A percentile compares a stretch with the other conserved stretches of the same genome.
Evolutionary conservation across 2,329 filamentous ascomycete genomes (phyloP).

Genomic region (Penicillium sp.): DNA sequence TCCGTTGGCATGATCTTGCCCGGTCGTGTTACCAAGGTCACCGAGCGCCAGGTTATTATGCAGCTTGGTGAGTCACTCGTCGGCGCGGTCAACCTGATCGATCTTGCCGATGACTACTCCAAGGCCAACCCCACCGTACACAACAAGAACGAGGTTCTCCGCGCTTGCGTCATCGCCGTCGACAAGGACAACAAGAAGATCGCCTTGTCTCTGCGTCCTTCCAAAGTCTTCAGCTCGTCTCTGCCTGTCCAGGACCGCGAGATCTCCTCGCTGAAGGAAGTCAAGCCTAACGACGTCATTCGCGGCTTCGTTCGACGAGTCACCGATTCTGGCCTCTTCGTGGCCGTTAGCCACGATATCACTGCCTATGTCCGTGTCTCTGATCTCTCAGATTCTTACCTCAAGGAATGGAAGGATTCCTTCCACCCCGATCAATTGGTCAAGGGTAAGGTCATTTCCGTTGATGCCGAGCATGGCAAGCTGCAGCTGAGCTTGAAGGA

Average conservation of each 20-base stretch:
- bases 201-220: constrained; percentile 76
- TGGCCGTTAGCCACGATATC: constrained; percentile 75
- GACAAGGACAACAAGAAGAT: constrained; percentile 82
- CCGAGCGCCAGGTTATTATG: constrained; percentile 76
- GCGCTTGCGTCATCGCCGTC: constrained; percentile 77
- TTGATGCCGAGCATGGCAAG: constrained; percentile 66
- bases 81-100: constrained; percentile 74
- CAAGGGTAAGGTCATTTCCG: constrained; percentile 73
- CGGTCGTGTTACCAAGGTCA: constrained; percentile 78
- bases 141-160: constrained; percentile 79
- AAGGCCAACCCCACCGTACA: constrained; percentile 71
- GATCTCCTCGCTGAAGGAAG: constrained; percentile 64
- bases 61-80: constrained; percentile 78
- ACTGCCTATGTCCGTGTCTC: constrained; percentile 79
- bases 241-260: constrained; percentile 76
- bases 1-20: constrained; percentile 77
- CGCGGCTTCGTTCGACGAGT: constrained; percentile 92
- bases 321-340: constrained; percentile 81
- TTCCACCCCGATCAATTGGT: constrained; percentile 89
- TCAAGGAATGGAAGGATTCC: constrained; percentile 92
- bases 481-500: constrained; percentile 83
- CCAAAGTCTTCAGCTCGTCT: constrained; percentile 82
- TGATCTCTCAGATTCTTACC: constrained; percentile 81
- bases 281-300: constrained; percentile 73
- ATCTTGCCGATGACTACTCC: constrained; percentile 81